Evolutionary conservation across 2,329 filamentous ascomycete species (phyloP).

Genomic region (Lasiodiplodia citricola): DNA sequence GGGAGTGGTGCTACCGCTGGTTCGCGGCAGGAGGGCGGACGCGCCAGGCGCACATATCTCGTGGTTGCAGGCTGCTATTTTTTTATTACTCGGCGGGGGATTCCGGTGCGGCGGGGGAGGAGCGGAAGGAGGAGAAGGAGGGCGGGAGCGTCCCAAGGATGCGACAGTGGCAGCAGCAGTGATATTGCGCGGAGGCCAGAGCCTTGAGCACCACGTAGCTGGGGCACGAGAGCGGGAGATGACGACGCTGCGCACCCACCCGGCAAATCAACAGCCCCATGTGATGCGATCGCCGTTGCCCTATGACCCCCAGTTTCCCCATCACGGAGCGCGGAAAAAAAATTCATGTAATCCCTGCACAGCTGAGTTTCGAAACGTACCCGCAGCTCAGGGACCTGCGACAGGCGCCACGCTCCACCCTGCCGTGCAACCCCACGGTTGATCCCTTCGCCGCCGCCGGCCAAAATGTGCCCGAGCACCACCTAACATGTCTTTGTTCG

Average conservation of each 20-base stretch:
- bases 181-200: background rate
- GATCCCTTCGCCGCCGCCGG: background rate
- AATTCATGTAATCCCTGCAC: conserved; percentile 1
- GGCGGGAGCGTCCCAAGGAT: background rate
- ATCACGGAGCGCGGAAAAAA: background rate
- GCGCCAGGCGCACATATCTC: conserved; percentile 24
- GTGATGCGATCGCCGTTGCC: conserved; percentile 20
- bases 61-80: background rate
- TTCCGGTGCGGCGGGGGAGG: background rate
- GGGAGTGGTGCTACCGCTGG: conserved; percentile 23
- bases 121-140: background rate
- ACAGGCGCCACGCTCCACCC: conserved; percentile 17
- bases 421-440: conserved; percentile 11
- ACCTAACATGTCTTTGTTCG: conserved; percentile 26
- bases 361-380: background rate
- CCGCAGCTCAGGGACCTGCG: conserved; percentile 1
- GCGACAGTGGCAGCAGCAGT: background rate
- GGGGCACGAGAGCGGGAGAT: conserved; percentile 11
- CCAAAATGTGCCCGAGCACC: conserved; percentile 3
- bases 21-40: conserved; percentile 20
- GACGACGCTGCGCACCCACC: conserved; percentile 20
- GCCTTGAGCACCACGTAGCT: conserved; percentile 19
- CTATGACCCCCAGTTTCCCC: background rate
- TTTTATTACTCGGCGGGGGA: background rate
- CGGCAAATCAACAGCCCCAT: conserved; percentile 13